phyloP scores from a whole-genome alignment of 257 asterid species.

The Nicotiana otophora region DNA sequence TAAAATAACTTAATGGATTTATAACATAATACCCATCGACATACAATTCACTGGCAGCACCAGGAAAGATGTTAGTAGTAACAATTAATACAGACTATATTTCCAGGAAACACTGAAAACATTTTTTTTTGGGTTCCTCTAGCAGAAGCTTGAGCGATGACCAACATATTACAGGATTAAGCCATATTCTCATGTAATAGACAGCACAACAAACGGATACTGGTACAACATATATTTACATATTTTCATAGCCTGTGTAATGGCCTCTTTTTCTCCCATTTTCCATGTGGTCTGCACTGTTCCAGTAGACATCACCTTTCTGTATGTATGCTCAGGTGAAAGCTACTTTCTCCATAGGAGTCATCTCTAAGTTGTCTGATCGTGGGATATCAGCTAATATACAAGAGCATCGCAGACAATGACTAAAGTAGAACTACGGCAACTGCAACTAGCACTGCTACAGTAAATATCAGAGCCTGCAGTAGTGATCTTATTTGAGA shows the following conservation, averaged over 20 bases:
- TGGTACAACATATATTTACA: neutral
- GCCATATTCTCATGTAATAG: neutral
- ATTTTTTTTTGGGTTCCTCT: neutral
- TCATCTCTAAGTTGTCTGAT: neutral
- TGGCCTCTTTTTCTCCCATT: neutral
- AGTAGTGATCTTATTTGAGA: neutral
- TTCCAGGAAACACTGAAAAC: neutral
- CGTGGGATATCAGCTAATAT: neutral
- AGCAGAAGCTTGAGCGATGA: neutral
- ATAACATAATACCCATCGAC: neutral
- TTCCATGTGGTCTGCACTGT: neutral
- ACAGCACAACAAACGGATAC: neutral
- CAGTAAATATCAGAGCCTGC: conserved; percentile 32
- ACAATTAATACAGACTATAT: neutral
- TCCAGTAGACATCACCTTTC: neutral
- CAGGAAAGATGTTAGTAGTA: neutral
- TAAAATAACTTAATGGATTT: neutral
- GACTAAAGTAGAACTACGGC: conserved; percentile 17
- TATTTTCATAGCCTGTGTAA: neutral
- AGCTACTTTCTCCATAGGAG: neutral
- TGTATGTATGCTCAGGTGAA: neutral
- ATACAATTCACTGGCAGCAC: neutral
- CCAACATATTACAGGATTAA: conserved; percentile 2
- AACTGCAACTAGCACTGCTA: conserved; percentile 18
- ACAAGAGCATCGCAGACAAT: neutral